Evolutionary conservation across 225 moss, liverwort and hornwort species (phyloP).

Genomic region (Pseudoscleropodium purum): DNA sequence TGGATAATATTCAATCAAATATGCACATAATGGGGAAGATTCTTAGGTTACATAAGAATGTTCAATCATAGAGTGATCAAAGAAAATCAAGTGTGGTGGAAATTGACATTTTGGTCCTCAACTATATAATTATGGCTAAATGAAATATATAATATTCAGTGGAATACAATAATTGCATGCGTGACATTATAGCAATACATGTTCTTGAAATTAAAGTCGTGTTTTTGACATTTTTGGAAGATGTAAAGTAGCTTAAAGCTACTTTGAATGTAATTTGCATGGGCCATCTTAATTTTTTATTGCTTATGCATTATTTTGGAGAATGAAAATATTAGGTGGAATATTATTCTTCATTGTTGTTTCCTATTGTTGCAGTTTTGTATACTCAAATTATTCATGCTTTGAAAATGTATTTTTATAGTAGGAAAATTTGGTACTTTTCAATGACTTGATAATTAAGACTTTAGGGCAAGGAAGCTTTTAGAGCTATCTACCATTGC

Average conservation of each 20-base stretch:
- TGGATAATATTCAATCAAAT: no score
- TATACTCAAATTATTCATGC: neutral
- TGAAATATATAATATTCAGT: no score
- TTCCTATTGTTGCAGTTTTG: rapidly evolving
- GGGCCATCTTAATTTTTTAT: rapidly evolving
- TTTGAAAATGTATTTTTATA: neutral
- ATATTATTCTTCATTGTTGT: neutral
- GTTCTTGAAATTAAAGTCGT: neutral
- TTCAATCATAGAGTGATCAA: neutral
- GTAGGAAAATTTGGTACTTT: no score
- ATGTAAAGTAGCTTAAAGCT: neutral
- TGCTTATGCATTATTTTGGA: neutral
- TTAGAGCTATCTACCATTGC: neutral
- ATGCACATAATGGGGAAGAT: neutral
- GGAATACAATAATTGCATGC: no score
- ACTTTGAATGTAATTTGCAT: neutral
- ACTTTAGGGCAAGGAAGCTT: no score
- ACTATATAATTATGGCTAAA: rapidly evolving
- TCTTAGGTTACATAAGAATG: rapidly evolving
- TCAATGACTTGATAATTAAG: neutral
- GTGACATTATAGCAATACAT: no score
- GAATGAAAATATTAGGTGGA: neutral
- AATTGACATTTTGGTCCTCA: rapidly evolving
- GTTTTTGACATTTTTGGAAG: neutral
- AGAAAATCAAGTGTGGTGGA: neutral